Evolutionary conservation across 2,329 filamentous ascomycete species (phyloP).

Genomic region (Xylaria sp.): DNA sequence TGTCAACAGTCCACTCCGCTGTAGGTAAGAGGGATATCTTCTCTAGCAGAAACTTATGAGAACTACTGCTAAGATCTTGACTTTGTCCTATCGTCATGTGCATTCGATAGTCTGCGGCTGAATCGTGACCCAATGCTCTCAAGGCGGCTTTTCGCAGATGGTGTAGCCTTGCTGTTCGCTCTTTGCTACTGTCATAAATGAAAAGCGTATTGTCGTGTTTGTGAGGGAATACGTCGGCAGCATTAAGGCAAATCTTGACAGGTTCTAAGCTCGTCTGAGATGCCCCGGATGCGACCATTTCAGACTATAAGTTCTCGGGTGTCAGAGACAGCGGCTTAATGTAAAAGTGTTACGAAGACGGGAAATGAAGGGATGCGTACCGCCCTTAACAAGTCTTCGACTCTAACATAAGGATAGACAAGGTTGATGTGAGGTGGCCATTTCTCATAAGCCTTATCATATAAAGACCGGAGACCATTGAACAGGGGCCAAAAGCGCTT

Average conservation of each 20-base stretch:
- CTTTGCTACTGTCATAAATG: slow-evolving; percentile 50
- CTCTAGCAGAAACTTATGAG: slow-evolving; percentile 62
- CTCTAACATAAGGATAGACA: slow-evolving; percentile 71
- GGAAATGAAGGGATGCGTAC: not conserved
- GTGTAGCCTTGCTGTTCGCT: slow-evolving; percentile 42
- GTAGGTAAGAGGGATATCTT: slow-evolving; percentile 62
- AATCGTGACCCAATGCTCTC: slow-evolving; percentile 51
- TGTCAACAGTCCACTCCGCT: slow-evolving; percentile 60
- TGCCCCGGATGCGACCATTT: slow-evolving; percentile 50
- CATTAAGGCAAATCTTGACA: slow-evolving; percentile 52
- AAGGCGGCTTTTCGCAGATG: slow-evolving; percentile 53
- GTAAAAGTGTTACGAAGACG: not conserved
- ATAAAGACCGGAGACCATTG: slow-evolving; percentile 67
- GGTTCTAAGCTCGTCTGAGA: slow-evolving; percentile 46
- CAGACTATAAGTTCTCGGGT: not conserved
- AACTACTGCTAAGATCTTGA: slow-evolving; percentile 56
- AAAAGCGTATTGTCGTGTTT: slow-evolving; percentile 63
- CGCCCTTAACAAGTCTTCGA: slow-evolving; percentile 58
- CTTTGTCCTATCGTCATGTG: slow-evolving; percentile 73
- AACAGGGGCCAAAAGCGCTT: slow-evolving; percentile 58
- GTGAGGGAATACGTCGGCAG: slow-evolving; percentile 61
- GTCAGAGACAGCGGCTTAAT: not conserved
- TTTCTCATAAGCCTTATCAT: slow-evolving; percentile 69
- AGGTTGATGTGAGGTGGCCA: slow-evolving; percentile 77
- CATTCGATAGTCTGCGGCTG: slow-evolving; percentile 51